phyloP scores from a whole-genome alignment of 805 yeast species.

The Starmerella bacillaris region DNA sequence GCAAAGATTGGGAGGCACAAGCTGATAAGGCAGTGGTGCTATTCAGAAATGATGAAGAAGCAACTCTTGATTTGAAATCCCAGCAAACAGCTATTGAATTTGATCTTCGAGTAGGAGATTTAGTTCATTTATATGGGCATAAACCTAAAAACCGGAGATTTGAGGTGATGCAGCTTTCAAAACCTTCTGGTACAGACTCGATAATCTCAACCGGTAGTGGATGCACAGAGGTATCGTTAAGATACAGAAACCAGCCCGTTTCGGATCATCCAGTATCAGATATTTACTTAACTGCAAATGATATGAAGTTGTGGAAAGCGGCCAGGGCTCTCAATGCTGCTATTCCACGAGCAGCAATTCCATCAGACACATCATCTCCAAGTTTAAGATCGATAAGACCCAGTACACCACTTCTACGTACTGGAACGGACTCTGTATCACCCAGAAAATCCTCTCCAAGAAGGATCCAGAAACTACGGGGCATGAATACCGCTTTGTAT shows the following conservation, averaged over 20 bases:
- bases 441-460: neutral
- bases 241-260: neutral
- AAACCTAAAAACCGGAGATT: neutral
- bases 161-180: neutral
- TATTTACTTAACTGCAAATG: slow-evolving; percentile 5
- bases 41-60: slow-evolving; percentile 8
- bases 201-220: neutral
- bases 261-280: slow-evolving; percentile 5
- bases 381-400: neutral
- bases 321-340: neutral
- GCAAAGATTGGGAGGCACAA: slow-evolving; percentile 4
- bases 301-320: slow-evolving; percentile 1
- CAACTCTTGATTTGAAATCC: slow-evolving; percentile 2
- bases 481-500: neutral
- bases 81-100: slow-evolving; percentile 1
- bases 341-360: neutral
- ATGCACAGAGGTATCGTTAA: neutral
- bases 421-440: no score
- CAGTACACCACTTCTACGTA: no score
- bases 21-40: slow-evolving; percentile 3
- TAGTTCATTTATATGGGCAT: slow-evolving; percentile 4
- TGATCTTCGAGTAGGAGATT: slow-evolving; percentile 6
- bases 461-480: neutral
- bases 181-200: neutral
- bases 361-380: neutral